Evolutionary conservation across 495 filamentous ascomycete genomes (phyloP).

Genomic region (Astrocystis sublimbata): DNA sequence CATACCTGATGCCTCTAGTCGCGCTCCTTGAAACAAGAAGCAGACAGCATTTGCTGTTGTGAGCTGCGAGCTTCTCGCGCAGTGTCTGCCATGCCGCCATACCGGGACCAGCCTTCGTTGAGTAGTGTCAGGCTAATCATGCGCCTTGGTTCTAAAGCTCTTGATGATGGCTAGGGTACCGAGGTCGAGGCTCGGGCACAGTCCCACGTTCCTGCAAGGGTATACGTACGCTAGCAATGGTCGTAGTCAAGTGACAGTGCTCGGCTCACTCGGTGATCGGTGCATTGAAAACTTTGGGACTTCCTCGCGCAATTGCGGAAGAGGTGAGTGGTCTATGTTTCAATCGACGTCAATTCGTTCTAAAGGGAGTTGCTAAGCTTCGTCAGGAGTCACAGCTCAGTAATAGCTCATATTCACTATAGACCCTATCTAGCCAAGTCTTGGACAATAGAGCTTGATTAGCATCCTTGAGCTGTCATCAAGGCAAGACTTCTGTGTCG

Average conservation of each 20-base stretch:
- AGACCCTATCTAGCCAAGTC: too few species aligned
- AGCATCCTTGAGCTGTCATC: background rate
- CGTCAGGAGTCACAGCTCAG: background rate
- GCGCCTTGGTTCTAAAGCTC: background rate
- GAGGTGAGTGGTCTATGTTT: too few species aligned
- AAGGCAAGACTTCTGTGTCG: background rate
- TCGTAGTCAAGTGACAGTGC: background rate
- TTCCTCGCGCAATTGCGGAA: too few species aligned
- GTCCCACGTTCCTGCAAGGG: background rate
- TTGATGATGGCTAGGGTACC: background rate
- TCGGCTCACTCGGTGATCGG: background rate
- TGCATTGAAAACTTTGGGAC: background rate
- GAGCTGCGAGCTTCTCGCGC: background rate
- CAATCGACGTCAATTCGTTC: background rate
- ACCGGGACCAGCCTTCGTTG: background rate
- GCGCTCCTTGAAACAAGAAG: background rate
- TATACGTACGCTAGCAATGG: too few species aligned
- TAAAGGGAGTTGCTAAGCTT: background rate
- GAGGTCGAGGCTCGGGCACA: background rate
- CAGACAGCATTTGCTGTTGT: background rate
- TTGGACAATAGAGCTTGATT: too few species aligned
- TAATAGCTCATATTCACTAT: too few species aligned
- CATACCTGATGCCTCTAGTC: background rate
- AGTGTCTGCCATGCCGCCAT: background rate
- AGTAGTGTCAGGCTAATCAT: background rate